Base-by-base conservation (phyloP, 2,329 filamentous ascomycete genomes). In the Colletotrichum abscissum region DNA sequence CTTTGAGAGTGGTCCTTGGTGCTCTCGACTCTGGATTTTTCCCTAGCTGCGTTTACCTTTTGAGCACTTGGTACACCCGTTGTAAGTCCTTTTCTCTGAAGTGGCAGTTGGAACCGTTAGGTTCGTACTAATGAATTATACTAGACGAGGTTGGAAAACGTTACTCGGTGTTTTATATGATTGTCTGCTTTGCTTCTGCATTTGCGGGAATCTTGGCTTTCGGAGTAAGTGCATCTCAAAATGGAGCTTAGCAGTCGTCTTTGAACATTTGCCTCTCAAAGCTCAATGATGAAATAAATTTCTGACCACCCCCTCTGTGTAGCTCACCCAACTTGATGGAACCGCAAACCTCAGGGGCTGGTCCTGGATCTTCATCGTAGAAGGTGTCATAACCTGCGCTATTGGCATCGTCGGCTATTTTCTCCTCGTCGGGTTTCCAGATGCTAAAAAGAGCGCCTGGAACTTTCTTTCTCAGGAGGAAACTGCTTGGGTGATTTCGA, bases 401-500 rank as follows among this genome's bases (percentile, higher is more conserved):
- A 46, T 69, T 4, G 69, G 69, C 6, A n/a, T 63, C 14, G 7
- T 54, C 91, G 1, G 74, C 91, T 8, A 81, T 85, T 1, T 92
- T 89, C 6, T 94, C 91, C 83, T 94, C 90, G 89, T 94, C 76
- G 93, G 96, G 77, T 96, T 94, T 78, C 94, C 94, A 0, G 92
- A 94, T 75, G 87, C 92, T 54, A 93, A 93, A 3, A 88, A 79
- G 28, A 22, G 46, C 4, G 49, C 71, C 28, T 75, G 70, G 62
- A 67, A 35, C 0, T 96, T 95, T 78, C 86, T 97, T 4, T 89
- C 89, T 0, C 85, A 88, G 0, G 86, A 87, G 1, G 93, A 96
- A 76, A 90, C 92, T 14, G 85, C 86, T 3, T 89, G 93, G 22
- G 92, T 96, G 0, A 82, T 94, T 14, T 88, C 90, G 4, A 89